Evolutionary conservation across 495 filamentous ascomycete genomes (phyloP), one percentile per base, ranked within the genome.

Genomic region (Annulohypoxylon bovei): DNA sequence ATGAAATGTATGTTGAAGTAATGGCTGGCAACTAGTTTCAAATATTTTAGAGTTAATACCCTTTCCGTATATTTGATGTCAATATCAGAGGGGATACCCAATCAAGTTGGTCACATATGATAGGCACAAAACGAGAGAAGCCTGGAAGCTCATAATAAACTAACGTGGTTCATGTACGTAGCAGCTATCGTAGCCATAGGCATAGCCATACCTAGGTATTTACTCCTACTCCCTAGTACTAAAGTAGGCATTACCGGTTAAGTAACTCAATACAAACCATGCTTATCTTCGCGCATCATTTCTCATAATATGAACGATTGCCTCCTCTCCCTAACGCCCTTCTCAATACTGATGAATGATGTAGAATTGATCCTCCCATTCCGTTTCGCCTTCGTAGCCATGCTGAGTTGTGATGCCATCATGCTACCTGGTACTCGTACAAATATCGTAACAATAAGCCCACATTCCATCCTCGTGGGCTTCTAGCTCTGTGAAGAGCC

Each of bases 221-320:
- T 52, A 57, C 22, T 5, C 22, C 35, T 28, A 27, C 33, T 14
- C 12, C 33, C 35, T 57, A 57, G 5, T 16, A 23, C 35, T 23
- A 35, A 42, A 42, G 20, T 42, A 40, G 16, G 39, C 12, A 42
- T 16, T 42, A 16, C 39, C 39, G 54, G 35, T 18, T 22, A 14
- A 28, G n/a, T 53, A 33, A 20, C 49, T 22, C 3, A 8, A 6
- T 42, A 18, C 32, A 50, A 49, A 12, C 40, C 28, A 33, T 62
- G 59, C 32, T 62, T 28, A 23, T 62, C 46, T 46, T 62, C 39
- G 46, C 46, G 59, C 46, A 33, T 30, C 59, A 52, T 40, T 23
- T 62, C 59, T 53, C n/a, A 53, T 53, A 16, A n/a, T 18, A 20
- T 33, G 23, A 35, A 20, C 16, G 33, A 61, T 50, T 61, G 28